Percentiles rank a stretch among this genome's conserved stretches.
These are phyloP conservation scores for Mycena crocata DNA, from an alignment of 768 basidiomycete species.

Conservation along the genomic window DNA sequence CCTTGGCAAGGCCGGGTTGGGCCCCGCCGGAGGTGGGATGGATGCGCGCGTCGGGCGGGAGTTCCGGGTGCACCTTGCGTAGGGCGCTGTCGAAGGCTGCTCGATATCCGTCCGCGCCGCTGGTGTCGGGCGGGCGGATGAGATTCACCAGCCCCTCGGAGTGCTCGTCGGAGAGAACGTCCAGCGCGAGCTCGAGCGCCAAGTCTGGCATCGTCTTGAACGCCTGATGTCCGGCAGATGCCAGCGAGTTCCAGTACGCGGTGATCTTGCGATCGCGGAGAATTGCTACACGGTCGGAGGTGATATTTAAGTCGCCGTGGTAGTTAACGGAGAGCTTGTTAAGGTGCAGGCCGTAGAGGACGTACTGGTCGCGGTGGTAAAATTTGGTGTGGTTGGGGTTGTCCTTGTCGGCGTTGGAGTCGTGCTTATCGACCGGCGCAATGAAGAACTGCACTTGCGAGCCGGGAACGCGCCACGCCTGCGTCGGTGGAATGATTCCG, in stretches of 20 bases:
- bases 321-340: constrained; percentile 16
- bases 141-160: constrained; percentile 2
- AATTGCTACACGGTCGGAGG: constrained; percentile 9
- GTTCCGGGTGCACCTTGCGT: background rate
- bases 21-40: background rate
- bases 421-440: background rate
- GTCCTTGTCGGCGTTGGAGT: background rate
- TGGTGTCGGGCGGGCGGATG: background rate
- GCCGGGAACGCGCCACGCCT: constrained; percentile 10
- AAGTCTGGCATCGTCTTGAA: constrained; percentile 7
- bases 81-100: constrained; percentile 7
- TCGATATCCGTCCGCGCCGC: background rate
- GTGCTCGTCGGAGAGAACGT: constrained; percentile 15
- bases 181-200: constrained; percentile 12
- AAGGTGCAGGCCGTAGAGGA: constrained; percentile 6
- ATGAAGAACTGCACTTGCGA: constrained; percentile 18
- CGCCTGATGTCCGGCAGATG: background rate
- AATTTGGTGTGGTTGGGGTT: constrained; percentile 1
- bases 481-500: constrained; percentile 17
- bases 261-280: background rate
- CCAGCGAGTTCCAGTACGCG: background rate
- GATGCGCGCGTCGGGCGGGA: background rate
- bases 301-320: constrained; percentile 11
- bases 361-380: constrained; percentile 17
- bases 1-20: background rate